A percentile compares a stretch with the other conserved stretches of the same genome.
phyloP scores from a whole-genome alignment of 1,284 basidiomycete species.

The Rhodotorula sp. region DNA sequence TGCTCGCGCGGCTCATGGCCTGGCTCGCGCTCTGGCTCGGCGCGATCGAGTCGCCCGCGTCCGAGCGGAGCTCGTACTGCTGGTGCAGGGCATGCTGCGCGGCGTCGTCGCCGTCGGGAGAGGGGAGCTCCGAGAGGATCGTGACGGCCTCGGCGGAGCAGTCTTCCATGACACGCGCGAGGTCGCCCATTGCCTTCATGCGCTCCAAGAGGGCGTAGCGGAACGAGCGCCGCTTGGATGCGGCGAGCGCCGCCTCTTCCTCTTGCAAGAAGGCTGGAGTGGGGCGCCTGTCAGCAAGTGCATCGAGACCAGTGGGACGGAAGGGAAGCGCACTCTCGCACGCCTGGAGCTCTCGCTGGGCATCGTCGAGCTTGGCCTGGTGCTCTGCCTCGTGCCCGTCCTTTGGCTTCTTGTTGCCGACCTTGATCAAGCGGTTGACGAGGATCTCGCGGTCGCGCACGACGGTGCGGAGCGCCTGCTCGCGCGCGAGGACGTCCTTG shows the following conservation, averaged over 20 bases:
- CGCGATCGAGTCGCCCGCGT: constrained; percentile 49
- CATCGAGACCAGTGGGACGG: not conserved
- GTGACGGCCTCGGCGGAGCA: constrained; percentile 50
- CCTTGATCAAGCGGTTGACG: constrained; percentile 52
- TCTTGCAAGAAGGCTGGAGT: constrained; percentile 42
- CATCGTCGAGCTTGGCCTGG: constrained; percentile 49
- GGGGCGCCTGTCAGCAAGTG: not conserved
- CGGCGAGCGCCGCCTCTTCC: constrained; percentile 50
- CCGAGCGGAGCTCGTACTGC: constrained; percentile 33
- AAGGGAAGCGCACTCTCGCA: constrained; percentile 50
- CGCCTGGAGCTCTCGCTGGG: constrained; percentile 52
- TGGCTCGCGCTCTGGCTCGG: constrained; percentile 52
- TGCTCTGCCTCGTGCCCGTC: constrained; percentile 45
- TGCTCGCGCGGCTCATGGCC: constrained; percentile 43
- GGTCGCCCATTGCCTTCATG: constrained; percentile 52
- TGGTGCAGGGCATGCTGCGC: not conserved
- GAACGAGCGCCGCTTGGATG: constrained; percentile 53
- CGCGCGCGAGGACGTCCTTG: constrained; percentile 53
- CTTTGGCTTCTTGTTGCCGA: constrained; percentile 48
- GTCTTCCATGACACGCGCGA: constrained; percentile 51
- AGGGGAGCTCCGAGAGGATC: constrained; percentile 47
- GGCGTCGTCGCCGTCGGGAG: constrained; percentile 18
- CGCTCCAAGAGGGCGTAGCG: constrained; percentile 53
- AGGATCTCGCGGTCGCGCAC: constrained; percentile 54
- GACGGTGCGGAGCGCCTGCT: constrained; percentile 51